Evolutionary conservation across 2,329 filamentous ascomycete genomes (phyloP).

Genomic region (Beauveria asiatica): DNA sequence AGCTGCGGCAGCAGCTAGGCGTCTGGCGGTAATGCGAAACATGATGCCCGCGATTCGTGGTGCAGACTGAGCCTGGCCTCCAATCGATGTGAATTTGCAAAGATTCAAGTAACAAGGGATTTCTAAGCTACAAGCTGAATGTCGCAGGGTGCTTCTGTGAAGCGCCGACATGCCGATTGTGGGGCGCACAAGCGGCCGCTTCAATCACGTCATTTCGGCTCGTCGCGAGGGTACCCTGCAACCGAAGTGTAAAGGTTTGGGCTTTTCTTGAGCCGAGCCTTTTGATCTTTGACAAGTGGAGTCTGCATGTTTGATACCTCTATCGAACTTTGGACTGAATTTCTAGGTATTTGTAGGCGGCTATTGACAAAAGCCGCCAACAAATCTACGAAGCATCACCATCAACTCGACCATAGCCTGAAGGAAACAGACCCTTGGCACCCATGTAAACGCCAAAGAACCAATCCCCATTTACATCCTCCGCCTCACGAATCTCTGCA

Average conservation of each 20-base stretch:
- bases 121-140: neutral
- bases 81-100: neutral
- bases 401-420: slow-evolving; percentile 56
- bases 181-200: neutral
- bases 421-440: slow-evolving; percentile 68
- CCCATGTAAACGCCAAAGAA: slow-evolving; percentile 82
- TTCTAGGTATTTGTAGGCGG: neutral
- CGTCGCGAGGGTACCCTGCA: slow-evolving; percentile 5
- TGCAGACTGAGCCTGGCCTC: neutral
- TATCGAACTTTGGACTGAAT: neutral
- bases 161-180: neutral
- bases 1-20: slow-evolving; percentile 43
- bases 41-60: slow-evolving; percentile 32
- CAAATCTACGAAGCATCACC: slow-evolving; percentile 18
- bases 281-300: no score
- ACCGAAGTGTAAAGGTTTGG: neutral
- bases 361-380: neutral
- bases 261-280: neutral
- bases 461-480: slow-evolving; percentile 89
- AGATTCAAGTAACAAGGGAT: neutral
- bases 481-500: slow-evolving; percentile 73
- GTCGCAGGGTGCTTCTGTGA: neutral
- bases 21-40: slow-evolving; percentile 61
- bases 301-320: neutral
- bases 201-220: slow-evolving; percentile 11